Evolutionary conservation across 768 basidiomycete species (phyloP), one percentile per base, ranked within the genome.

Genomic region (Naematelia aurantialba): DNA sequence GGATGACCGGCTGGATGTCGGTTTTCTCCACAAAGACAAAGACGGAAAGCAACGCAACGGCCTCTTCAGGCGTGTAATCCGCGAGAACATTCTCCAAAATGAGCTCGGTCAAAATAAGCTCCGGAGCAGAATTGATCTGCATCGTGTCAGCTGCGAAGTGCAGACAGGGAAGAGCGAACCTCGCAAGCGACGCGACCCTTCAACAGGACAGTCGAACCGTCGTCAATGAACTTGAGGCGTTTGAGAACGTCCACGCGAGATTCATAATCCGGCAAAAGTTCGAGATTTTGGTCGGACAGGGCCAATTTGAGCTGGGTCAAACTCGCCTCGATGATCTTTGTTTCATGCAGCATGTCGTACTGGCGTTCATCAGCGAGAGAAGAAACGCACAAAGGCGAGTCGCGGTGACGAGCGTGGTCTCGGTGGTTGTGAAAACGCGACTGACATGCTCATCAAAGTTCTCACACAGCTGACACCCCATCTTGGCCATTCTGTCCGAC

Each of bases 11-110:
- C 66, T 93, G 90, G 5, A 85, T 81, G 5, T 96, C 91, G 13
- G 92, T 91, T 79, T 96, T 98, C 75, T 99, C 96, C 76, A 98
- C 96, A 78, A 99, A 99, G 44, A 99, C 88, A 73, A 99, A 98
- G 72, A 89, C 89, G 2, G 94, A 97, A 4, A 99, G 82, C 25
- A 99, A 82, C 1, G 96, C 93, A 42, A 94, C 96, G 52, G 94
- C 91, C 78, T 98, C 96, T 76, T 91, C 91, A 0, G 96, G 90
- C 47, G 91, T 91, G 74, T 89, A 98, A 13, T 81, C 80, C 4
- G 91, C 90, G 26, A 98, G 81, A 0, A 89, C 88, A 72, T 99
- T 99, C 72, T 99, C 96, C 52, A 98, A 82, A 56, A 99, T 94
- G 52, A 99, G 84, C 71, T 99, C 96, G 0, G 96, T 99, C 48